Evolutionary conservation across 2,329 filamentous ascomycete species (phyloP).

Genomic region (Berkeleyomyces rouxiae): DNA sequence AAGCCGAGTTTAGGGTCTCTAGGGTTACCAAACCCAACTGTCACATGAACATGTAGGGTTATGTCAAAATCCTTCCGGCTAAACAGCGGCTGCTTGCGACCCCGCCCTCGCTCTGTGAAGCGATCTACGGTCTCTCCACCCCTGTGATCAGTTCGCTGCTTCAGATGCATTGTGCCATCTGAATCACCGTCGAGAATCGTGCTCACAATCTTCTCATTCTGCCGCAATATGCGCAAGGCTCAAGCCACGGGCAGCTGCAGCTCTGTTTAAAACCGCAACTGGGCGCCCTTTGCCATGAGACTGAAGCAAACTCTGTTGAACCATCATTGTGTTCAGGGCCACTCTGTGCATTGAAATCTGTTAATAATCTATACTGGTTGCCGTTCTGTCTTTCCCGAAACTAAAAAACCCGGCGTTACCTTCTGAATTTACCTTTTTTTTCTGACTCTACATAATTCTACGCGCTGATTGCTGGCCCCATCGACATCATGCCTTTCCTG

Average conservation of each 20-base stretch:
- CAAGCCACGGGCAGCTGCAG: neutral
- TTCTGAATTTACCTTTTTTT: neutral
- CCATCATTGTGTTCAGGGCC: constrained; percentile 8
- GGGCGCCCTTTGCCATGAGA: neutral
- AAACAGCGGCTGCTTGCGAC: neutral
- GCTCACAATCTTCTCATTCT: constrained; percentile 6
- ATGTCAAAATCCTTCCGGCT: neutral
- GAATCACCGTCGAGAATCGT: neutral
- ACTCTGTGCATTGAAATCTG: constrained; percentile 4
- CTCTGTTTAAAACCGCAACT: neutral
- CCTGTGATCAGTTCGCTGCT: neutral
- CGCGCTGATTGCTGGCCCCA: neutral
- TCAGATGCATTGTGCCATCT: neutral
- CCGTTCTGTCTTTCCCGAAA: neutral
- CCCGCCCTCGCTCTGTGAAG: neutral
- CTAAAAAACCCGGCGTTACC: neutral
- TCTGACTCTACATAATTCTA: neutral
- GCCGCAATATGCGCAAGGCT: neutral
- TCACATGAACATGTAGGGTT: neutral
- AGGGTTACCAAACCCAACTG: too few relatives aligned
- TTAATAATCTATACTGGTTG: neutral
- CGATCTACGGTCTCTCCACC: neutral
- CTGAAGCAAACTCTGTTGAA: neutral
- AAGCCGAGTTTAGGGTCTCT: too few relatives aligned
- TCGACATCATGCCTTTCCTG: neutral